Conservation (phyloP, 2,329 filamentous ascomycete species). For the Fusarium sp. region DNA sequence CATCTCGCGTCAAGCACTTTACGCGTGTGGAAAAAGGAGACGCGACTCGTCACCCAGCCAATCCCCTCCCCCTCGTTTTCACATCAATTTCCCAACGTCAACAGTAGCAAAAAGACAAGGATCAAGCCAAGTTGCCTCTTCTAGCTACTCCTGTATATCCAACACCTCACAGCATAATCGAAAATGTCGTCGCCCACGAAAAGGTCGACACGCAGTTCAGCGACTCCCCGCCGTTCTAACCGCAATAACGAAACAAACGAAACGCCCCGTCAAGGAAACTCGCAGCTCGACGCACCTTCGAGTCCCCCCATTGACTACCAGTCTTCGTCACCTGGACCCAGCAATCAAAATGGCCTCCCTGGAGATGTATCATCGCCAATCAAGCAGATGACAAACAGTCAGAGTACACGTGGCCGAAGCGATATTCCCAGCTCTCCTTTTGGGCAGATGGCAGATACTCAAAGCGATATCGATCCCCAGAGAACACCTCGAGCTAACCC, state of each 20-base stretch:
- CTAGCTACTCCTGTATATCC: conserved; percentile 19
- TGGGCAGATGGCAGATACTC: conserved; percentile 69
- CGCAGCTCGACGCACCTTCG: conserved; percentile 70
- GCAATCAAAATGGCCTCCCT: conserved; percentile 47
- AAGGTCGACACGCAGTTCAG: conserved; percentile 64
- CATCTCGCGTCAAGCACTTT: conserved; percentile 55
- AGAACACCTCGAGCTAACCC: conserved; percentile 78
- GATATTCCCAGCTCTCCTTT: conserved; percentile 69
- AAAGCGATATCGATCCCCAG: conserved; percentile 67
- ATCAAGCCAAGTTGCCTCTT: conserved; percentile 17
- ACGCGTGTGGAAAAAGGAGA: conserved; percentile 52
- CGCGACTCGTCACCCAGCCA: conserved; percentile 46
- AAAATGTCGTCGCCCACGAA: conserved; percentile 60
- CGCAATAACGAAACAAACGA: conserved; percentile 55
- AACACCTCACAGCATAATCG: conserved; percentile 14
- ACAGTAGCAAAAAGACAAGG: conserved; percentile 34
- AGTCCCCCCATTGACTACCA: conserved; percentile 82
- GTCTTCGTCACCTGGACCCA: conserved; percentile 57
- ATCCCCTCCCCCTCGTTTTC: conserved; percentile 47
- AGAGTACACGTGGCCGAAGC: conserved; percentile 59
- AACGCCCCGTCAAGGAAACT: conserved; percentile 60
- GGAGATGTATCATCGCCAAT: conserved; percentile 65
- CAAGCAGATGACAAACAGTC: conserved; percentile 68
- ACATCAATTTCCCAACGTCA: conserved; percentile 43
- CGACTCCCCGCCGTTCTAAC: conserved; percentile 56